Evolutionary conservation across 2,329 filamentous ascomycete genomes (phyloP), one percentile per base, ranked within the genome.

Genomic region (Fusarium xyrophilum): DNA sequence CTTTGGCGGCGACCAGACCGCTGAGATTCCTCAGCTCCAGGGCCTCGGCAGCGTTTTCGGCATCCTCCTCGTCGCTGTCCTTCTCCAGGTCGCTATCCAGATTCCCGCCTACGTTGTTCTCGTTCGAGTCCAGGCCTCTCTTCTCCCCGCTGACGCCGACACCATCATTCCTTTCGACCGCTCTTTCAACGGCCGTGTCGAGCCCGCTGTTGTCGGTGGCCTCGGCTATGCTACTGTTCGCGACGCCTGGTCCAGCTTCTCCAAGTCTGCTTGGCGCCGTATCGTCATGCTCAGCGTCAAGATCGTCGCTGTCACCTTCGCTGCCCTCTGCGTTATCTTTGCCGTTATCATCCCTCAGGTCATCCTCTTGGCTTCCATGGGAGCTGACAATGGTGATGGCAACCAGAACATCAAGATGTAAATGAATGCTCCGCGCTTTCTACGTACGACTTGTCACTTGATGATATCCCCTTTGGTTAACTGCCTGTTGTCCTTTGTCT

Each of bases 81-180:
- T 83, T 59, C 76, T 89, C 55, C 82, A 86, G 58, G 79, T 91
- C 43, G 79, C 93, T 57, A 79, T 94, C 63, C 83, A 92, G 66
- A 85, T 97, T 59, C 94, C 95, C 21, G 87, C 92, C 39, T 85
- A 87, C 62, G 91, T 95, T 33, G 87, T 92, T 25, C 87, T 97
- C 62, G 85, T 91, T 69, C 93, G 95, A 67, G 89, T 97, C 36
- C 93, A 97, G 77, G 93, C 94, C 10, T 95, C 92, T 50, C 88
- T 97, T 72, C 88, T 98, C 5, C 88, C 93, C 1, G 90, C 93
- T 62, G 89, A 92, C 21, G 86, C 93, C 70, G 91, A 96, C 80
- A 89, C 92, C 28, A 91, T 97, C 68, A 89, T 98, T 36, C 90
- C 93, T 33, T 97, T 98, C 74, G 95, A 98, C 83, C 91, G 93